These are phyloP conservation scores for Quercus parvula DNA, from an alignment of 306 rosid species.

Conservation along the genomic window DNA sequence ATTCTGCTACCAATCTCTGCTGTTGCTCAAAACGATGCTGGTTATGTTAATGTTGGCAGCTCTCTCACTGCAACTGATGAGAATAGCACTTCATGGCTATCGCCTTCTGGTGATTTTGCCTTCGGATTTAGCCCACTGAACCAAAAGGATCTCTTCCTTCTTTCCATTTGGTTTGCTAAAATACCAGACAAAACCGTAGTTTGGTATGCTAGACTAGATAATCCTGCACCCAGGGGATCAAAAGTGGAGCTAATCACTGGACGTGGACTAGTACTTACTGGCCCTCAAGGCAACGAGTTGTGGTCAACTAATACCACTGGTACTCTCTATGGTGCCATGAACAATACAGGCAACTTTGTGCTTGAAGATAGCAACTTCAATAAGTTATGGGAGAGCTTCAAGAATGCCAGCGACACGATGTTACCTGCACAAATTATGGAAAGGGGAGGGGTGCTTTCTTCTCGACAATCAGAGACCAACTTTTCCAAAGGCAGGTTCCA, in stretches of 20 bases:
- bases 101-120: constrained; percentile 58
- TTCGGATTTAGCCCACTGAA: constrained; percentile 46
- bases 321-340: constrained; percentile 11
- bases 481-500: constrained; percentile 41
- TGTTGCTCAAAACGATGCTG: constrained; percentile 26
- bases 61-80: constrained; percentile 24
- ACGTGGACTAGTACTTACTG: constrained; percentile 32
- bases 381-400: constrained; percentile 47
- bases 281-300: constrained; percentile 15
- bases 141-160: constrained; percentile 23
- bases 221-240: constrained; percentile 38
- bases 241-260: constrained; percentile 29
- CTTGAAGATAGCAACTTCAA: constrained; percentile 8
- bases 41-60: constrained; percentile 19
- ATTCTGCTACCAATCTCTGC: constrained; percentile 20
- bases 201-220: constrained; percentile 43
- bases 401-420: constrained; percentile 34
- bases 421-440: constrained; percentile 43
- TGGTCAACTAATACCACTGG: constrained; percentile 13
- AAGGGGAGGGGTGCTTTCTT: constrained; percentile 27
- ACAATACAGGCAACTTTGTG: constrained; percentile 45
- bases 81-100: constrained; percentile 36
- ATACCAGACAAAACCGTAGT: constrained; percentile 35
- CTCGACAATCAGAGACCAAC: constrained; percentile 18
- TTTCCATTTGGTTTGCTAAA: constrained; percentile 51